phyloP scores from a whole-genome alignment of 2,329 filamentous ascomycete species.

The Pseudocercospora vitis region DNA sequence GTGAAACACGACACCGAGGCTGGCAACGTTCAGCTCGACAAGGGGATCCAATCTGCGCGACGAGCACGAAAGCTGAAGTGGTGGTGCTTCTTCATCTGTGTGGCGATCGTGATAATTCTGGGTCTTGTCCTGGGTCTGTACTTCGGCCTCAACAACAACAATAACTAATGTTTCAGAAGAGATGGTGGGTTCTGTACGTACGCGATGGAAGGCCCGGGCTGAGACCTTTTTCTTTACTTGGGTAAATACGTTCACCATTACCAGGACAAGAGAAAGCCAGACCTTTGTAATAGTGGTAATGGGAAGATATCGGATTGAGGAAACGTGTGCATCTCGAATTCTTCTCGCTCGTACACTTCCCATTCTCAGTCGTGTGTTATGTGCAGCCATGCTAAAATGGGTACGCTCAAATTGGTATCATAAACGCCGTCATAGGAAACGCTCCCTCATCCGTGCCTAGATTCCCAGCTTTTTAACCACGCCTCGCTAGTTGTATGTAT shows the following conservation, averaged over 20 bases:
- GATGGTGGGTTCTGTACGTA: background rate
- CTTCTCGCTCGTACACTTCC: background rate
- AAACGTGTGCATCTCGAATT: background rate
- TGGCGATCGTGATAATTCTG: conserved; percentile 51
- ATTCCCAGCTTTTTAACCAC: background rate
- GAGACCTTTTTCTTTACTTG: conserved; percentile 1
- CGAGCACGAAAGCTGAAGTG: conserved; percentile 75
- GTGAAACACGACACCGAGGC: conserved; percentile 67
- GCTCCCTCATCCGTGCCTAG: background rate
- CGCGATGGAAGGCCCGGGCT: no score
- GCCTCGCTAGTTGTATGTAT: background rate
- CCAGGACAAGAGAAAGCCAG: conserved; percentile 3
- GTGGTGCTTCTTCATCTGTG: conserved; percentile 66
- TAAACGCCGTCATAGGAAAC: background rate
- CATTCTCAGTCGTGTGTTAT: background rate
- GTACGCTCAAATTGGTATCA: conserved; percentile 7
- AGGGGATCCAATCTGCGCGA: conserved; percentile 66
- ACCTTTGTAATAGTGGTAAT: conserved; percentile 5
- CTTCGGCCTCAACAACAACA: conserved; percentile 42
- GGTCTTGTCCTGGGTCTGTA: conserved; percentile 52
- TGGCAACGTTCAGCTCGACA: conserved; percentile 67
- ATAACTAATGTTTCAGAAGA: conserved; percentile 6
- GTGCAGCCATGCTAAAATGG: background rate
- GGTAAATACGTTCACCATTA: background rate
- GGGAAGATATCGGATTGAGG: conserved; percentile 4